Percentiles rank a stretch among this genome's conserved stretches.
phyloP scores from a whole-genome alignment of 202 grass and related monocot genomes.

The Schoenoplectus triqueter region DNA sequence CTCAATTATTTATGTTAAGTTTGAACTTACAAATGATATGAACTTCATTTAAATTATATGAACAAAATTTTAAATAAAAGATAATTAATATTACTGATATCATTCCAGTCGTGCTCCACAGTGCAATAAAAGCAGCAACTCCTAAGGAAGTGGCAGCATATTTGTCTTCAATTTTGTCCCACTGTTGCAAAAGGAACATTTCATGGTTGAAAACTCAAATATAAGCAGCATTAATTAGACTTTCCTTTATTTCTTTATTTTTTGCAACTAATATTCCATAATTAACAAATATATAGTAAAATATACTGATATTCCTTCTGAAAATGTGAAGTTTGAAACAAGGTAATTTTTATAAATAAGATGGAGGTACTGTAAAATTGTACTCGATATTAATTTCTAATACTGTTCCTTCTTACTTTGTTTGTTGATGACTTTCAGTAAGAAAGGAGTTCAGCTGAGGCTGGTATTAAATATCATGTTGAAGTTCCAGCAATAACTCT shows the following conservation, averaged over 20 bases:
- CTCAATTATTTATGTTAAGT: not conserved
- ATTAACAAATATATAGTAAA: not conserved
- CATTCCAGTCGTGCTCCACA: slow-evolving; percentile 79
- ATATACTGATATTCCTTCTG: slow-evolving; percentile 16
- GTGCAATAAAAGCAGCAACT: slow-evolving; percentile 55
- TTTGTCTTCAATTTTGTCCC: slow-evolving; percentile 82
- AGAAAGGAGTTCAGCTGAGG: not conserved
- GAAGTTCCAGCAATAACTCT: not conserved
- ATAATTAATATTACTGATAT: slow-evolving; percentile 58
- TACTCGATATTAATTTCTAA: not conserved
- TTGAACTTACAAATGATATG: not conserved
- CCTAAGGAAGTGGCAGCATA: slow-evolving; percentile 75
- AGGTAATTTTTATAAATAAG: not conserved
- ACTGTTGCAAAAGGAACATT: slow-evolving; percentile 46
- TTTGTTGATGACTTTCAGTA: not conserved
- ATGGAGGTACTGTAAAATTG: not conserved
- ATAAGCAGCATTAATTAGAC: not conserved
- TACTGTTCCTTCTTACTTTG: not conserved
- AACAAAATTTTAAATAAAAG: not conserved
- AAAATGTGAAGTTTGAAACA: not conserved
- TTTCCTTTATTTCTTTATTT: not conserved
- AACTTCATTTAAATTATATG: not conserved
- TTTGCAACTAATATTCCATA: not conserved
- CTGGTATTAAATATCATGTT: not conserved
- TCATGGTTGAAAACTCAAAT: slow-evolving; percentile 14